A percentile compares a stretch with the other conserved stretches of the same genome.
phyloP scores from a whole-genome alignment of 805 yeast species.

The Myxozyma monticola region DNA sequence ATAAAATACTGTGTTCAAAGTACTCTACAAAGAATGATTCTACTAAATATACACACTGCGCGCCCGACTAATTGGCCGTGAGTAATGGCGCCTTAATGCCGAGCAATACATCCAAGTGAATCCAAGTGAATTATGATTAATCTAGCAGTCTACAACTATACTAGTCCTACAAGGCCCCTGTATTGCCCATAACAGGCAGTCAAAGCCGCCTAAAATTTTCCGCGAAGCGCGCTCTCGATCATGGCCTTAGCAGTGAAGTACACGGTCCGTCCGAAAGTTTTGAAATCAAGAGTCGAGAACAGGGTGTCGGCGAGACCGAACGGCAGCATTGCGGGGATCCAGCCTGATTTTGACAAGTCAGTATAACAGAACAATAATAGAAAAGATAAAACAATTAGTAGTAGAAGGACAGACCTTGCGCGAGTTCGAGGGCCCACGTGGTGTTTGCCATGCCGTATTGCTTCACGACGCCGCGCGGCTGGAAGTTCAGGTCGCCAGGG shows the following conservation, averaged over 20 bases:
- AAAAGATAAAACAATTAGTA: background rate
- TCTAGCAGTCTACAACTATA: too few species aligned
- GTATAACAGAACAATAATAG: too few species aligned
- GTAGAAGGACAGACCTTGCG: conserved; percentile 56
- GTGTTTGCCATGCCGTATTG: conserved; percentile 86
- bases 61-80: too few species aligned
- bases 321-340: conserved; percentile 98
- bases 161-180: too few species aligned
- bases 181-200: too few species aligned
- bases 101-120: too few species aligned
- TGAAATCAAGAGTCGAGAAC: conserved; percentile 76
- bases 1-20: too few species aligned
- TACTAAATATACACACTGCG: too few species aligned
- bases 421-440: conserved; percentile 86
- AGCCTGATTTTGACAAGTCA: conserved; percentile 51
- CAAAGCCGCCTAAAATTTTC: too few species aligned
- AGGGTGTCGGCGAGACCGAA: conserved; percentile 84
- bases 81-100: too few species aligned
- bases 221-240: conserved; percentile 61
- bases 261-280: conserved; percentile 66
- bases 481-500: conserved; percentile 87
- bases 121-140: too few species aligned
- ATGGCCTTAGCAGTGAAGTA: conserved; percentile 77
- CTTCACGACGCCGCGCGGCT: conserved; percentile 68
- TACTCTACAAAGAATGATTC: too few species aligned